Percentiles rank a stretch among this genome's conserved stretches.
Evolutionary conservation across 208 protist genomes (phyloP).

Genomic region (Wallacemonas sp.): DNA sequence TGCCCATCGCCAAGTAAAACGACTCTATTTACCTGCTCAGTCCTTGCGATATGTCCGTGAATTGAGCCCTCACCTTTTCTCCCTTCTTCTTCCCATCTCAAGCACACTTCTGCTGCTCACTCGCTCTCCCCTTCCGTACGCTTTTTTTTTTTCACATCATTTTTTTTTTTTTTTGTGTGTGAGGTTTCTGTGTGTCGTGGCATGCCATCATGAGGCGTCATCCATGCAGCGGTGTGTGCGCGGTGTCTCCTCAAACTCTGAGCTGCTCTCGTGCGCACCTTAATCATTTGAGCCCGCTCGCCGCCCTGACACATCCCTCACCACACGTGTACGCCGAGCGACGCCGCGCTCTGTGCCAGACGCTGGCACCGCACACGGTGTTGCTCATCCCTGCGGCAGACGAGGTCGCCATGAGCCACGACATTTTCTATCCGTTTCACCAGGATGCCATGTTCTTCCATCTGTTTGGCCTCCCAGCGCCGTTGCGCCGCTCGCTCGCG

Average conservation of each 20-base stretch:
- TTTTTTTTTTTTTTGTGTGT: constrained; percentile 18
- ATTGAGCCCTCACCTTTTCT: too few species aligned
- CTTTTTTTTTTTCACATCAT: constrained; percentile 3
- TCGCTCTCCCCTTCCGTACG: neutral
- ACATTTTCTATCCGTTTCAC: constrained; percentile 39
- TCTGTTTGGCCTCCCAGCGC: constrained; percentile 40
- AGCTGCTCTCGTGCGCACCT: too few species aligned
- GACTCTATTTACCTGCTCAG: too few species aligned
- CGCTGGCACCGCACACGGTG: constrained; percentile 38
- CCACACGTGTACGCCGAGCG: constrained; percentile 35
- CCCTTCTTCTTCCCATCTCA: too few species aligned
- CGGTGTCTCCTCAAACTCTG: too few species aligned
- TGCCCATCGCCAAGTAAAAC: too few species aligned
- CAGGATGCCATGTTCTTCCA: constrained; percentile 58
- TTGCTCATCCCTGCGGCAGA: constrained; percentile 47
- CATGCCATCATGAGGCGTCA: too few species aligned
- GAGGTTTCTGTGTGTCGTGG: neutral
- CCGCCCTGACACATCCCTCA: neutral
- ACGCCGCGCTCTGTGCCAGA: constrained; percentile 30
- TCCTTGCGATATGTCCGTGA: too few species aligned
- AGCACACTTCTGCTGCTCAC: too few species aligned
- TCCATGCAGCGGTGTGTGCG: too few species aligned
- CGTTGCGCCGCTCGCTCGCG: constrained; percentile 29
- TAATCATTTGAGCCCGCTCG: too few species aligned
- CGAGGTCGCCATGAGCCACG: constrained; percentile 26